Evolutionary conservation across 2,329 filamentous ascomycete genomes (phyloP).

Genomic region (Paracoccidioides lutzii): DNA sequence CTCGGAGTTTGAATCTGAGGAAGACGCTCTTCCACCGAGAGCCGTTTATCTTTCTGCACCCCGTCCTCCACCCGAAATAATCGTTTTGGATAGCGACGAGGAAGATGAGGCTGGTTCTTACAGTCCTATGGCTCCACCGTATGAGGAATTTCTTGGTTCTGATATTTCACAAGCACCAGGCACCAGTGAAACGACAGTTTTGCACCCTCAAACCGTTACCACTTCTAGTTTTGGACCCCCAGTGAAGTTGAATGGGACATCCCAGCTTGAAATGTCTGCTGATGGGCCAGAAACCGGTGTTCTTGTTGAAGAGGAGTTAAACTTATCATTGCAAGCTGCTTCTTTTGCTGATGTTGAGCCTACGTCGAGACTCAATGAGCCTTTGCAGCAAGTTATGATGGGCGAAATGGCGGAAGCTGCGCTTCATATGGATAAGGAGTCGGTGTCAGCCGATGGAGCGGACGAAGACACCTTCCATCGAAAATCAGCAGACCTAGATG

Average conservation of each 20-base stretch:
- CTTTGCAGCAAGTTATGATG: background rate
- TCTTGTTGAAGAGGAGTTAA: background rate
- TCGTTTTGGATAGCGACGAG: conserved; percentile 31
- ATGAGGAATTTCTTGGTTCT: background rate
- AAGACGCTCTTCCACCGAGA: background rate
- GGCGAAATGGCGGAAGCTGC: background rate
- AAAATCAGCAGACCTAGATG: background rate
- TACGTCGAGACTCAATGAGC: background rate
- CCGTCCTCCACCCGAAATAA: conserved; percentile 22
- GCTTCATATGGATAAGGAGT: background rate
- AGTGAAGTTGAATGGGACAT: background rate
- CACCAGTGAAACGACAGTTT: background rate
- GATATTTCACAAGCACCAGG: background rate
- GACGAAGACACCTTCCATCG: background rate
- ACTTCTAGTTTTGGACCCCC: background rate
- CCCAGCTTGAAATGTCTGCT: background rate
- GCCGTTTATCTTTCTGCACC: conserved; percentile 5
- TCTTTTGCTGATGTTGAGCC: background rate
- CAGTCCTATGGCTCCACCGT: background rate
- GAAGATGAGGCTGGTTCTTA: conserved; percentile 12
- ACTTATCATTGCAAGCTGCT: background rate
- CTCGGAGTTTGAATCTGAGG: background rate
- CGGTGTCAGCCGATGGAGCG: too few species aligned
- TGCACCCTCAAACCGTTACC: too few species aligned
- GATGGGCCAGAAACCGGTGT: background rate